Evolutionary conservation across 352 stramenopile species (phyloP).

Genomic region (Pythium folliculosum): DNA sequence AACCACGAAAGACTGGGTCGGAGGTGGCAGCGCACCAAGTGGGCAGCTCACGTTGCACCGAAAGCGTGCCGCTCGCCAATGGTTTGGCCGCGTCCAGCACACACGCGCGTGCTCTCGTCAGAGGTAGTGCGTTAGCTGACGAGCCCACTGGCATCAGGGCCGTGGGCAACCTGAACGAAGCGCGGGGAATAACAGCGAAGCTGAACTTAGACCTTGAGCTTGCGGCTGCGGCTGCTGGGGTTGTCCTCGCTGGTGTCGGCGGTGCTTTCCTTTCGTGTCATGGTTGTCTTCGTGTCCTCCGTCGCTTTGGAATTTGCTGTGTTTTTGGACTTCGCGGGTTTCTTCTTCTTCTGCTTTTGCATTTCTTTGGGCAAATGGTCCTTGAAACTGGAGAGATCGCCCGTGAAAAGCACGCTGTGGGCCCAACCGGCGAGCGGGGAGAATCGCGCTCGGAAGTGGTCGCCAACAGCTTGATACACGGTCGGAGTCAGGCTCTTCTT

Average conservation of each 20-base stretch:
- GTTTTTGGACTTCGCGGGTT: background rate
- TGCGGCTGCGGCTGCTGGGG: background rate
- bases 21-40: too few species aligned
- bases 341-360: slow-evolving; percentile 19
- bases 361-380: slow-evolving; percentile 23
- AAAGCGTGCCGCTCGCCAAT: too few species aligned
- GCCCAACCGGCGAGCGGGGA: slow-evolving; percentile 88
- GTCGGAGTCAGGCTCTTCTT: slow-evolving; percentile 69
- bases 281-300: background rate
- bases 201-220: background rate
- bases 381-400: slow-evolving; percentile 31
- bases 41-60: too few species aligned
- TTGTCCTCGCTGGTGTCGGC: background rate
- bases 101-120: too few species aligned
- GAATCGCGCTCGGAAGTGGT: slow-evolving; percentile 91
- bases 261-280: background rate
- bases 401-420: slow-evolving; percentile 42
- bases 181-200: background rate
- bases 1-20: too few species aligned
- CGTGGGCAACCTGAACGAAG: too few species aligned
- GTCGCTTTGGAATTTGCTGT: slow-evolving; percentile 1
- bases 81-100: too few species aligned
- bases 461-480: slow-evolving; percentile 78
- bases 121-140: too few species aligned
- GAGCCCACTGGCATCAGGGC: too few species aligned